phyloP scores from a whole-genome alignment of 176 grass and related monocot genomes.

The Oryza punctata region DNA sequence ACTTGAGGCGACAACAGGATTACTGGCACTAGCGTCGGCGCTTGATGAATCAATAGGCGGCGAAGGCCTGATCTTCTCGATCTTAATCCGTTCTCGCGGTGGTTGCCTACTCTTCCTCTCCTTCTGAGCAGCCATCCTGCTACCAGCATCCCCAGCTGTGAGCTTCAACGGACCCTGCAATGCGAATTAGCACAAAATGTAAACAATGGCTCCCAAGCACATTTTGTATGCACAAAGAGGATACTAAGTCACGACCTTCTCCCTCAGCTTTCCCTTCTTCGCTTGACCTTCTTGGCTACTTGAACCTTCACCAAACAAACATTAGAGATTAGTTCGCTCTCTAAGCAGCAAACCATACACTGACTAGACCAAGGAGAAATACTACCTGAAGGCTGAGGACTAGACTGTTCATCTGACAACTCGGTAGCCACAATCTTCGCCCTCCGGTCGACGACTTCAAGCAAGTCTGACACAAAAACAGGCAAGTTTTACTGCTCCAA shows the following conservation, averaged over 20 bases:
- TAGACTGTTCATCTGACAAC: conserved; percentile 75
- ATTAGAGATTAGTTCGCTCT: conserved; percentile 1
- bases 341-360: conserved; percentile 32
- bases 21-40: conserved; percentile 47
- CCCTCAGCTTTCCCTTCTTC: conserved; percentile 70
- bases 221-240: conserved; percentile 17
- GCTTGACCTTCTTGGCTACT: conserved; percentile 59
- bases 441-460: conserved; percentile 94
- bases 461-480: conserved; percentile 65
- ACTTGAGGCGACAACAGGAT: conserved; percentile 39
- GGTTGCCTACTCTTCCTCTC: conserved; percentile 62
- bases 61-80: conserved; percentile 59
- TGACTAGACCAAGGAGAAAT: conserved; percentile 10
- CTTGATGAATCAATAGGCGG: conserved; percentile 40
- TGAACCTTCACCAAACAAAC: conserved; percentile 52
- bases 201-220: conserved; percentile 10
- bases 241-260: conserved; percentile 59
- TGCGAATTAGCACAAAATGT: conserved; percentile 20
- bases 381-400: conserved; percentile 73
- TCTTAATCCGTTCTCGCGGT: conserved; percentile 43
- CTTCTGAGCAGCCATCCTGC: conserved; percentile 43
- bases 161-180: conserved; percentile 66
- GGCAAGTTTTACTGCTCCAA: not conserved
- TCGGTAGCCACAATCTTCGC: conserved; percentile 91
- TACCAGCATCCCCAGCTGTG: conserved; percentile 41